Percentiles rank a stretch among this genome's conserved stretches.
Evolutionary conservation across 1,284 basidiomycete species (phyloP).

Genomic region (Binderoboletus segoi): DNA sequence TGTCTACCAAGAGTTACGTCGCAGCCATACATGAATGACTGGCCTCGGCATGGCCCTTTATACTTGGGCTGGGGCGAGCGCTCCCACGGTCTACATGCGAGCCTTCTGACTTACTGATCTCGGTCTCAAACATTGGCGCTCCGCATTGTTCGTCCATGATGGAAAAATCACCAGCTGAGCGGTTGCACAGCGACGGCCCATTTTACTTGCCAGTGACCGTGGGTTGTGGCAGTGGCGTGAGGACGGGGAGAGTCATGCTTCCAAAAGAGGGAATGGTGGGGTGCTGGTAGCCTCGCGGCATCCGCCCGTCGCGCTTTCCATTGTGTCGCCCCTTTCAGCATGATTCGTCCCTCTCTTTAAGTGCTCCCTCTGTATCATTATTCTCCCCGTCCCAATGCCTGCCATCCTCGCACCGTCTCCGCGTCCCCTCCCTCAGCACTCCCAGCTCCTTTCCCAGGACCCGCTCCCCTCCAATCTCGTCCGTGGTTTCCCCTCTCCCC

Average conservation of each 20-base stretch:
- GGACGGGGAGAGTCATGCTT: conserved; percentile 22
- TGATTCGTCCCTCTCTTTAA: conserved; percentile 21
- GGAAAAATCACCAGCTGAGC: background rate
- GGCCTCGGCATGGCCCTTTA: too few species aligned
- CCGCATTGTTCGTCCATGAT: conserved; percentile 28
- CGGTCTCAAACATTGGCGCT: conserved; percentile 2
- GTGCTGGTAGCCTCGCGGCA: conserved; percentile 25
- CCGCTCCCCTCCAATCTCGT: background rate
- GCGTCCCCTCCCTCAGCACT: conserved; percentile 23
- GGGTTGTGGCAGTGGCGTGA: conserved; percentile 1
- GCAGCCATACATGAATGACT: too few species aligned
- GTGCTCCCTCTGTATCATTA: conserved; percentile 28
- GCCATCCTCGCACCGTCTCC: conserved; percentile 36
- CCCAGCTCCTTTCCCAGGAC: conserved; percentile 16
- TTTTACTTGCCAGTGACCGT: too few species aligned
- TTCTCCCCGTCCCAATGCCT: conserved; percentile 27
- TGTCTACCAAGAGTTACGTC: too few species aligned
- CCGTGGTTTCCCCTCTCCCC: background rate
- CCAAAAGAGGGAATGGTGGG: conserved; percentile 25
- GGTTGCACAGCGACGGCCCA: too few species aligned
- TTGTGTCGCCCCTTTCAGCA: conserved; percentile 31
- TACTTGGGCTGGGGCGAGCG: too few species aligned
- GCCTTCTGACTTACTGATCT: too few species aligned
- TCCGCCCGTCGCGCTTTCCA: conserved; percentile 15
- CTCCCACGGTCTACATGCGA: too few species aligned